These are phyloP conservation scores for Thermomucor indicae-seudaticae DNA, from an alignment of 371 early-diverging fungal species.

Conservation along the genomic window DNA sequence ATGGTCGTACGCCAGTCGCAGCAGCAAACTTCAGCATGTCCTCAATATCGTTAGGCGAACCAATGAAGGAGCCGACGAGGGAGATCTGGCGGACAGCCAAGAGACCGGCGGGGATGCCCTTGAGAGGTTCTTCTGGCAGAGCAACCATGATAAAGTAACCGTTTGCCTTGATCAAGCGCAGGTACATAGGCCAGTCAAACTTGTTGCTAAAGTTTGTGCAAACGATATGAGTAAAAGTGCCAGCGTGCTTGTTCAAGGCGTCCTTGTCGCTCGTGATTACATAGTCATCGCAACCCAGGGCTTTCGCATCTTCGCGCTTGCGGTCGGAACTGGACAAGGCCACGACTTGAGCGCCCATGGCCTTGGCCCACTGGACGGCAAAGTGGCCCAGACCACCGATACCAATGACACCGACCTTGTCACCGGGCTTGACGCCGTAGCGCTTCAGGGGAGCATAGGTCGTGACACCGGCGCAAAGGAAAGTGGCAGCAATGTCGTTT, in stretches of 20 bases:
- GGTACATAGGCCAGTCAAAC: slow-evolving; percentile 37
- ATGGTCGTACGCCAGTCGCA: slow-evolving; percentile 57
- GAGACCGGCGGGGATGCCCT: slow-evolving; percentile 23
- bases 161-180: slow-evolving; percentile 33
- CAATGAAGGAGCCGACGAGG: slow-evolving; percentile 68
- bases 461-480: slow-evolving; percentile 55
- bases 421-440: slow-evolving; percentile 38
- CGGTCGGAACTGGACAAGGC: slow-evolving; percentile 25
- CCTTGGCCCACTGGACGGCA: slow-evolving; percentile 55
- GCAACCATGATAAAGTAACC: slow-evolving; percentile 60
- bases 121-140: slow-evolving; percentile 48
- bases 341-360: slow-evolving; percentile 64
- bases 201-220: slow-evolving; percentile 38
- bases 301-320: slow-evolving; percentile 31
- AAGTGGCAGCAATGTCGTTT: slow-evolving; percentile 52
- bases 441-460: slow-evolving; percentile 57
- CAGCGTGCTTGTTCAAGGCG: slow-evolving; percentile 4
- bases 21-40: slow-evolving; percentile 74
- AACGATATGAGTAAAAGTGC: slow-evolving; percentile 15
- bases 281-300: slow-evolving; percentile 36
- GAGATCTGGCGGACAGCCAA: slow-evolving; percentile 38
- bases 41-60: slow-evolving; percentile 45
- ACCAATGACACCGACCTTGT: slow-evolving; percentile 63
- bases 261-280: slow-evolving; percentile 16
- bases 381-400: slow-evolving; percentile 49